Evolutionary conservation across 495 filamentous ascomycete species (phyloP).

Genomic region (Xylaria castorea): DNA sequence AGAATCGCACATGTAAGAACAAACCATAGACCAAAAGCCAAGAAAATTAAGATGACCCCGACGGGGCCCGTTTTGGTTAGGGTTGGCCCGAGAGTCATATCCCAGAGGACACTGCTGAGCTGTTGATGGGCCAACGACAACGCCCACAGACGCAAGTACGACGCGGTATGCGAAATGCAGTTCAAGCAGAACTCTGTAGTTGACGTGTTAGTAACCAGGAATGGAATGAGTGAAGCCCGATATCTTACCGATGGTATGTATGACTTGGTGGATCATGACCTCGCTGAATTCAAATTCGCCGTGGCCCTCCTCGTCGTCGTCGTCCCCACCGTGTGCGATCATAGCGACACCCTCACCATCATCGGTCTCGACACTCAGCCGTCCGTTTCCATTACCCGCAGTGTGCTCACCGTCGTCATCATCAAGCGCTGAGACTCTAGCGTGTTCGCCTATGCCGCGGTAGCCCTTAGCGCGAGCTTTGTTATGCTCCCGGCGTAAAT

Average conservation of each 20-base stretch:
- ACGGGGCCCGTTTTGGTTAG: conserved; percentile 69
- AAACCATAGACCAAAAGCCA: conserved; percentile 88
- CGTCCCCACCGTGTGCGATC: conserved; percentile 83
- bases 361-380: conserved; percentile 72
- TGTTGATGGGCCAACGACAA: conserved; percentile 97
- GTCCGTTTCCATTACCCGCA: conserved; percentile 53
- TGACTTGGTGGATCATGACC: conserved; percentile 98
- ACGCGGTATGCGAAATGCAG: conserved; percentile 98
- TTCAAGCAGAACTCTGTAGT: conserved; percentile 93
- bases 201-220: conserved; percentile 15
- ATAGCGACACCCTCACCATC: conserved; percentile 89
- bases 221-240: conserved; percentile 4
- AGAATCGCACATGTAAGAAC: conserved; percentile 78
- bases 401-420: conserved; percentile 71
- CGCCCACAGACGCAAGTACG: conserved; percentile 98
- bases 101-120: conserved; percentile 94
- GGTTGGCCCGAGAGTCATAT: conserved; percentile 85
- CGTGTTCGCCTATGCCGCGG: conserved; percentile 86
- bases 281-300: conserved; percentile 97
- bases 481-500: conserved; percentile 91
- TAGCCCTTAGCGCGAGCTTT: conserved; percentile 85
- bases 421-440: conserved; percentile 83
- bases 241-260: conserved; percentile 90
- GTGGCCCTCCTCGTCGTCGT: conserved; percentile 76
- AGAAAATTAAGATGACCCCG: conserved; percentile 79